Percentiles rank a stretch among this genome's conserved stretches.
Conservation (phyloP, 768 basidiomycete genomes). For the Chalciporus pseudorubinellus region DNA sequence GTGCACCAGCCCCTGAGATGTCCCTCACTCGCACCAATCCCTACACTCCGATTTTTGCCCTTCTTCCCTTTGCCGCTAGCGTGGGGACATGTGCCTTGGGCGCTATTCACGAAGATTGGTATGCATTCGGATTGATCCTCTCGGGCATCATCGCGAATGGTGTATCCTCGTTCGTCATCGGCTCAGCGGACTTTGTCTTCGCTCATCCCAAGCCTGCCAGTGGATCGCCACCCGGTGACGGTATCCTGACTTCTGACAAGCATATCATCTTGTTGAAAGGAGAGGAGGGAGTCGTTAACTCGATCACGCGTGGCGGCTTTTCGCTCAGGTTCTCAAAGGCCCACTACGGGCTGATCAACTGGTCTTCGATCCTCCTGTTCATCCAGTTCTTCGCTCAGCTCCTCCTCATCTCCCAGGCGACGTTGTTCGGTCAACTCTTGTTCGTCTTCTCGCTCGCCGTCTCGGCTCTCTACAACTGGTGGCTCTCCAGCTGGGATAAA, state of each 20-base stretch:
- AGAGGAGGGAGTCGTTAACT: conserved; percentile 22
- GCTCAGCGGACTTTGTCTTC: conserved; percentile 19
- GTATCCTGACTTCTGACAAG: conserved; percentile 14
- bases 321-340: conserved; percentile 11
- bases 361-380: conserved; percentile 21
- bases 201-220: conserved; percentile 2
- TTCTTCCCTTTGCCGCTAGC: conserved; percentile 4
- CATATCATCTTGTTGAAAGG: conserved; percentile 21
- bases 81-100: background rate
- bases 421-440: conserved; percentile 30
- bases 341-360: conserved; percentile 10
- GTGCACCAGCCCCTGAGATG: background rate
- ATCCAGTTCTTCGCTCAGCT: conserved; percentile 29
- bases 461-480: conserved; percentile 29
- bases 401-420: conserved; percentile 27
- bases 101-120: conserved; percentile 25
- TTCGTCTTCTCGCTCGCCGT: conserved; percentile 26
- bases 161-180: conserved; percentile 24
- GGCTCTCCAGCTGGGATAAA: conserved; percentile 32
- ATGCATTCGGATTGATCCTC: conserved; percentile 28
- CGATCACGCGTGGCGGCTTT: conserved; percentile 24
- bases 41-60: background rate
- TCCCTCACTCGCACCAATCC: background rate
- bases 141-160: conserved; percentile 31
- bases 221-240: conserved; percentile 23